Evolutionary conservation across 306 rosid genomes (phyloP), one percentile per base, ranked within the genome.

Genomic region (Ormosia emarginata): DNA sequence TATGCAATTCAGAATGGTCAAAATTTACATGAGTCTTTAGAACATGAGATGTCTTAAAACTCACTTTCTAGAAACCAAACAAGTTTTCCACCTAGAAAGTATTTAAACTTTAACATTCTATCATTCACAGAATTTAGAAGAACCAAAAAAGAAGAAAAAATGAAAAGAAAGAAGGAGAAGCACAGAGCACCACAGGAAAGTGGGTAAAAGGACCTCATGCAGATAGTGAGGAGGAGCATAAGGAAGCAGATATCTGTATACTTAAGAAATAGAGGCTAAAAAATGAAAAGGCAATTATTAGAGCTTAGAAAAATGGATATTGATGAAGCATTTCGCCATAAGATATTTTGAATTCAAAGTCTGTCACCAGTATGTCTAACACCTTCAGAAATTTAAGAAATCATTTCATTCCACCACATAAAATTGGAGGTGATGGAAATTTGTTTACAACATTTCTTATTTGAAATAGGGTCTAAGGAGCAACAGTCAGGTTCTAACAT

Each of bases 1-100:
- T 1, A 29, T 33, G 67, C 71, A 84, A 18, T 52, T 58, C 39
- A 40, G 3, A 55, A 55, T 57, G 55, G 30, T 41, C 32, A 75
- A 30, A 17, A 44, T 30, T 37, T 52, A 67, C 32, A 43, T 34
- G 8, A 43, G 55, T 53, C 32, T 43, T 50, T 29, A 46, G 71
- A 57, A 40, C 11, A 77, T 57, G 39, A 39, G 89, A 86, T 88
- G 75, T 79, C 64, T 84, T 85, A 14, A 87, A 87, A 77, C 24
- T 85, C 84, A 68, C 57, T 62, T 75, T 83, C 70, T 67, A 3
- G 9, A 69, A 75, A 65, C 32, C 55, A 68, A 62, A 41, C 37
- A 79, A n/a, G 36, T 6, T 58, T 49, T n/a, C 39, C 12, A 73
- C 24, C 44, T 1, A 73, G 44, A 15, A 61, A 59, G 10, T 69